These are phyloP conservation scores for Amphirosellinia nigrospora DNA, from an alignment of 495 filamentous ascomycete species.

Conservation along the genomic window DNA sequence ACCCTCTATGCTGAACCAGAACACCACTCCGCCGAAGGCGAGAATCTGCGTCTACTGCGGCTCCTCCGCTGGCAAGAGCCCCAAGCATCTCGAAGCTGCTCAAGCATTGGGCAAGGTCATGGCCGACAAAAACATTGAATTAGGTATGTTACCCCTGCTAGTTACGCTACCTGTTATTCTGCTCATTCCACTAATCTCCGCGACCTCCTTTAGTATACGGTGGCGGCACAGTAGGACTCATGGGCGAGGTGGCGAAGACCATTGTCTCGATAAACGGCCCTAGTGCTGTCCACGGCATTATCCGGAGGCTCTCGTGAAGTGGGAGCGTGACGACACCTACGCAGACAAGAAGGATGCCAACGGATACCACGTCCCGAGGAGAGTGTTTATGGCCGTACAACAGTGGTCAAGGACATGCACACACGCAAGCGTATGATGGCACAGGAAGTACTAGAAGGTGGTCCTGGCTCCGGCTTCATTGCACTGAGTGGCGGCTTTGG, in stretches of 20 bases:
- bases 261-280: slow-evolving; percentile 87
- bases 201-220: slow-evolving; percentile 70
- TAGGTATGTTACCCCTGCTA: slow-evolving; percentile 50
- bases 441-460: slow-evolving; percentile 78
- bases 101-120: slow-evolving; percentile 76
- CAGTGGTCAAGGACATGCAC: slow-evolving; percentile 93
- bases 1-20: slow-evolving; percentile 35
- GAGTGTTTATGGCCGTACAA: slow-evolving; percentile 78
- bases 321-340: slow-evolving; percentile 68
- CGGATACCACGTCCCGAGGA: slow-evolving; percentile 60
- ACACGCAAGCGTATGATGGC: slow-evolving; percentile 94
- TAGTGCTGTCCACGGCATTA: slow-evolving; percentile 86
- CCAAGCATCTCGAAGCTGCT: slow-evolving; percentile 75
- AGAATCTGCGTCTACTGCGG: slow-evolving; percentile 84
- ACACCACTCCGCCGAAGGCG: slow-evolving; percentile 47
- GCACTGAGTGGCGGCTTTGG: slow-evolving; percentile 91
- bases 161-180: not conserved
- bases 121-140: slow-evolving; percentile 72
- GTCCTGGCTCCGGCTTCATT: slow-evolving; percentile 85
- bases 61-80: slow-evolving; percentile 70
- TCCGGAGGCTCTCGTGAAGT: slow-evolving; percentile 81
- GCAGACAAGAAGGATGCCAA: slow-evolving; percentile 40
- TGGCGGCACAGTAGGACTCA: slow-evolving; percentile 90
- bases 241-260: slow-evolving; percentile 89
- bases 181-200: slow-evolving; percentile 20